These are phyloP conservation scores for Pseudogymnoascus sp. DNA, from an alignment of 2,329 filamentous ascomycete species.

Conservation along the genomic window DNA sequence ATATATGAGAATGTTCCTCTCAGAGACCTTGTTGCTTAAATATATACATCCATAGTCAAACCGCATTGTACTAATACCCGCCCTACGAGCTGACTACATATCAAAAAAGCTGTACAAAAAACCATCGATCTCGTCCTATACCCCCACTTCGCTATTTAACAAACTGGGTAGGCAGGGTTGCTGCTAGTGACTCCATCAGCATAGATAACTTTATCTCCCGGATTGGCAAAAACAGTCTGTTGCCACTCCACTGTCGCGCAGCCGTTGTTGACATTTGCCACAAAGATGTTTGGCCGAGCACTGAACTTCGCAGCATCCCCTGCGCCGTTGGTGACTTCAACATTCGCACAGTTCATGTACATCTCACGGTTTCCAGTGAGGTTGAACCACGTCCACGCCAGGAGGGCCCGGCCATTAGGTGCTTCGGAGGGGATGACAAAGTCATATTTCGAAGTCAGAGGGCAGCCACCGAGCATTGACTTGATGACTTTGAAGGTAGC, in stretches of 20 bases:
- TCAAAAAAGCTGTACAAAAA: background rate
- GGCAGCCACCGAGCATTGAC: slow-evolving; percentile 55
- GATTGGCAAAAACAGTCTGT: background rate
- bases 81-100: background rate
- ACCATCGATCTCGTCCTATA: background rate
- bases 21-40: background rate
- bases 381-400: slow-evolving; percentile 52
- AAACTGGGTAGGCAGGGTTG: background rate
- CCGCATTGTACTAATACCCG: background rate
- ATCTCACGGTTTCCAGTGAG: slow-evolving; percentile 54
- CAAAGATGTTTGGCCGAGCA: slow-evolving; percentile 50
- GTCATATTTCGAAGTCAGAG: slow-evolving; percentile 35
- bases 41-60: background rate
- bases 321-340: slow-evolving; percentile 29
- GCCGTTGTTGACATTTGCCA: slow-evolving; percentile 29
- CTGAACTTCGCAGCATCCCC: slow-evolving; percentile 32
- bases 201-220: slow-evolving; percentile 2
- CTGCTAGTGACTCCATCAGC: background rate
- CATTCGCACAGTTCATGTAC: slow-evolving; percentile 61
- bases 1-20: background rate
- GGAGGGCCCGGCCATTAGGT: slow-evolving; percentile 22
- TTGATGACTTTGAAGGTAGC: slow-evolving; percentile 54
- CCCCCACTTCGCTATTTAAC: background rate
- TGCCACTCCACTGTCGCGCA: background rate
- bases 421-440: slow-evolving; percentile 28